phyloP scores from a whole-genome alignment of 176 grass and related monocot species.

The Oryza coarctata region DNA sequence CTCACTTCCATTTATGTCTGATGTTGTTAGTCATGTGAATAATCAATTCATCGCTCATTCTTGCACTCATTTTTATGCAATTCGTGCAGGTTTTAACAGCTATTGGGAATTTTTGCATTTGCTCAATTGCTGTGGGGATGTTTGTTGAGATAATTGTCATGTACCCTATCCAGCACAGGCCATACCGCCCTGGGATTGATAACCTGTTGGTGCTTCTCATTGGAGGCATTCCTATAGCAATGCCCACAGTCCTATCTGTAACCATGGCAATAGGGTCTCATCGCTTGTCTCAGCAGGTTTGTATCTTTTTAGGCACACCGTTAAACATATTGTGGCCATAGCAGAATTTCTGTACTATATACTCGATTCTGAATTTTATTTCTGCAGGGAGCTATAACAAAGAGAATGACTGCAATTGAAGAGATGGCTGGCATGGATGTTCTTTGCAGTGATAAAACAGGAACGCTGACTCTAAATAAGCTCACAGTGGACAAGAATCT shows the following conservation, averaged over 20 bases:
- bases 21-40: background rate
- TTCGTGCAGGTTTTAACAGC: background rate
- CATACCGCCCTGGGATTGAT: background rate
- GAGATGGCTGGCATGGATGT: slow-evolving; percentile 43
- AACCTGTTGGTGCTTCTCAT: background rate
- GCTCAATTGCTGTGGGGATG: background rate
- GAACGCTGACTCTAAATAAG: slow-evolving; percentile 33
- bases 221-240: background rate
- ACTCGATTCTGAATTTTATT: background rate
- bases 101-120: background rate
- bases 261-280: background rate
- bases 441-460: slow-evolving; percentile 38
- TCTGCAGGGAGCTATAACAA: background rate
- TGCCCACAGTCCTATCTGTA: background rate
- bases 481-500: slow-evolving; percentile 32
- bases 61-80: background rate
- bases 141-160: background rate
- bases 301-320: background rate
- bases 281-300: background rate
- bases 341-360: background rate
- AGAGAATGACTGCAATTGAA: background rate
- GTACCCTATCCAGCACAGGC: background rate
- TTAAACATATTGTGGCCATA: background rate
- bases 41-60: background rate
- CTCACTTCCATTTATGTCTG: background rate